phyloP scores from a whole-genome alignment of 306 rosid genomes.

The Citrullus mucosospermus region DNA sequence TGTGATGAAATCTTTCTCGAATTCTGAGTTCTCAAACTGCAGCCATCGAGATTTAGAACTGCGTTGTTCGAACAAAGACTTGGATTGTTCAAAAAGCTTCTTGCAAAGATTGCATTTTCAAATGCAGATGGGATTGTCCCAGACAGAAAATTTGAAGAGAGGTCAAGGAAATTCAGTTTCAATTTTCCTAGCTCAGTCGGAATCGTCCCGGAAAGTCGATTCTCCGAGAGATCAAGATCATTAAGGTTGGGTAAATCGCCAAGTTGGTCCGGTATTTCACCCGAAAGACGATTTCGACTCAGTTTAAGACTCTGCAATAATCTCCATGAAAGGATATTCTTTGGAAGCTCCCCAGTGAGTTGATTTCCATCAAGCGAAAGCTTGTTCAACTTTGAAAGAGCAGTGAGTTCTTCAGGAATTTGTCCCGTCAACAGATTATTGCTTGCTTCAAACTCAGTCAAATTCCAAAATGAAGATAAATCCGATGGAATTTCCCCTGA shows the following conservation, averaged over 20 bases:
- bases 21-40: conserved; percentile 16
- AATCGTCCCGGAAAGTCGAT: conserved; percentile 50
- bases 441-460: conserved; percentile 33
- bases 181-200: conserved; percentile 17
- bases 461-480: conserved; percentile 31
- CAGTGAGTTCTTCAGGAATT: conserved; percentile 42
- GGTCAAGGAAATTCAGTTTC: conserved; percentile 16
- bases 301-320: conserved; percentile 28
- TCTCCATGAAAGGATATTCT: conserved; percentile 30
- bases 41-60: conserved; percentile 17
- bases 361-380: conserved; percentile 40
- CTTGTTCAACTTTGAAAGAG: conserved; percentile 17
- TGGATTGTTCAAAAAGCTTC: conserved; percentile 57
- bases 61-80: conserved; percentile 41
- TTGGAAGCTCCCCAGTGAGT: conserved; percentile 37
- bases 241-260: conserved; percentile 28
- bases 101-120: conserved; percentile 21
- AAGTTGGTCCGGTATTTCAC: conserved; percentile 30
- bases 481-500: conserved; percentile 45
- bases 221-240: conserved; percentile 47
- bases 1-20: conserved; percentile 26
- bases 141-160: conserved; percentile 39
- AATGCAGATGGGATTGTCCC: conserved; percentile 44
- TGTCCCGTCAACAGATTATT: conserved; percentile 40
- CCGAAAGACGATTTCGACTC: conserved; percentile 33